phyloP scores from a whole-genome alignment of 805 yeast species.

The Suhomyces canberraensis region DNA sequence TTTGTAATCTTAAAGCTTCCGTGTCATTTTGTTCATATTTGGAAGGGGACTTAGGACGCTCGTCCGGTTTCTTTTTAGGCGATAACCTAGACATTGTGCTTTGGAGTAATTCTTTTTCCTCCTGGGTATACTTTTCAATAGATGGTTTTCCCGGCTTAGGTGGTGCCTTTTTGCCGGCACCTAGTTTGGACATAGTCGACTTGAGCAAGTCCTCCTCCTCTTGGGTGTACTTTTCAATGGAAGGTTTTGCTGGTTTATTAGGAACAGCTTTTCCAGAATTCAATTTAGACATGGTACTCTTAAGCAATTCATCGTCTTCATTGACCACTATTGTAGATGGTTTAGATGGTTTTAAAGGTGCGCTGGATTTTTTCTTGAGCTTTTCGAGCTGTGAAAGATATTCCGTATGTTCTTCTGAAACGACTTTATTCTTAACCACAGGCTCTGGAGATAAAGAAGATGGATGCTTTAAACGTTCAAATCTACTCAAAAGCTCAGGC shows the following conservation, averaged over 20 bases:
- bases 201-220: constrained; percentile 17
- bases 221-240: constrained; percentile 9
- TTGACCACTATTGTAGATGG: not conserved
- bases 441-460: not conserved
- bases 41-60: constrained; percentile 1
- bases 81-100: constrained; percentile 13
- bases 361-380: not conserved
- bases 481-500: constrained; percentile 12
- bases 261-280: constrained; percentile 3
- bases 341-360: not conserved
- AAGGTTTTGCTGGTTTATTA: constrained; percentile 18
- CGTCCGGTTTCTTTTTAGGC: constrained; percentile 8
- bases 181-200: constrained; percentile 11
- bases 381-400: constrained; percentile 5
- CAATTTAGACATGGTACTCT: constrained; percentile 1
- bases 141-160: constrained; percentile 13
- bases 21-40: constrained; percentile 22
- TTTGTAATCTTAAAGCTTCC: constrained; percentile 21
- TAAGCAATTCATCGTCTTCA: constrained; percentile 5
- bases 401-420: constrained; percentile 3
- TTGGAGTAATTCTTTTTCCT: constrained; percentile 17
- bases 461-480: constrained; percentile 8
- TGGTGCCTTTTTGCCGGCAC: constrained; percentile 3
- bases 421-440: not conserved
- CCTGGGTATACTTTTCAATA: constrained; percentile 10